phyloP scores from a whole-genome alignment of 2,329 filamentous ascomycete species.

The Colletotrichum sp. region DNA sequence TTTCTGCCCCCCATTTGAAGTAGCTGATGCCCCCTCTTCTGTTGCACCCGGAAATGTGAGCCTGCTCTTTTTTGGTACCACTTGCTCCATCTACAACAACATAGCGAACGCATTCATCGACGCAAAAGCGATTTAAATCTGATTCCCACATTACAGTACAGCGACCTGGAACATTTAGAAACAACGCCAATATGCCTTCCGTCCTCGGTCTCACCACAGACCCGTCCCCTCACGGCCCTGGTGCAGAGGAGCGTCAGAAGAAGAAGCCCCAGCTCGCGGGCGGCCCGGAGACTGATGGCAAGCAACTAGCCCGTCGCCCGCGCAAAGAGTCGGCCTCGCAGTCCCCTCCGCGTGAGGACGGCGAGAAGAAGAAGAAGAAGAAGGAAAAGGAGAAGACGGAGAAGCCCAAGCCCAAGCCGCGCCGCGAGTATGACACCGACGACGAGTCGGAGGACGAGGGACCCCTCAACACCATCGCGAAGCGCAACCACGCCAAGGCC shows the following conservation, averaged over 20 bases:
- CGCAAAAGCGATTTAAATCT: not conserved
- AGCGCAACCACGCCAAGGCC: slow-evolving; percentile 40
- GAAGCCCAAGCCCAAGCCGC: not conserved
- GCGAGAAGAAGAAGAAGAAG: slow-evolving; percentile 12
- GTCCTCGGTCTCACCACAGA: slow-evolving; percentile 36
- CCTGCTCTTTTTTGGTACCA: not conserved
- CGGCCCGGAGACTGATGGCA: not conserved
- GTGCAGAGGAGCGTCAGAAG: slow-evolving; percentile 12
- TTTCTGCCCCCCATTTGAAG: not conserved
- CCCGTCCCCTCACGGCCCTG: slow-evolving; percentile 20
- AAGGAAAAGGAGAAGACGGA: slow-evolving; percentile 2
- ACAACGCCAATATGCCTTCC: slow-evolving; percentile 29
- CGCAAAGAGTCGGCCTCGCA: slow-evolving; percentile 10
- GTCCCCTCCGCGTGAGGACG: not conserved
- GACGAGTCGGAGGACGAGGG: slow-evolving; percentile 17
- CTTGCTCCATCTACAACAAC: not conserved
- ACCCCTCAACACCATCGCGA: slow-evolving; percentile 34
- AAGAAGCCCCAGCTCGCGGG: slow-evolving; percentile 8
- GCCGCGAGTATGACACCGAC: slow-evolving; percentile 4
- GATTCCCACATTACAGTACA: not conserved
- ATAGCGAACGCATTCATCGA: not conserved
- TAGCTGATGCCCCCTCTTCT: not conserved
- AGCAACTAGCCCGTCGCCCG: slow-evolving; percentile 15
- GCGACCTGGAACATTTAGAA: not conserved
- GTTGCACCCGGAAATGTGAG: not conserved